Base-by-base conservation (phyloP, 164 flowering plant genomes). In the Pachysandra terminalis region DNA sequence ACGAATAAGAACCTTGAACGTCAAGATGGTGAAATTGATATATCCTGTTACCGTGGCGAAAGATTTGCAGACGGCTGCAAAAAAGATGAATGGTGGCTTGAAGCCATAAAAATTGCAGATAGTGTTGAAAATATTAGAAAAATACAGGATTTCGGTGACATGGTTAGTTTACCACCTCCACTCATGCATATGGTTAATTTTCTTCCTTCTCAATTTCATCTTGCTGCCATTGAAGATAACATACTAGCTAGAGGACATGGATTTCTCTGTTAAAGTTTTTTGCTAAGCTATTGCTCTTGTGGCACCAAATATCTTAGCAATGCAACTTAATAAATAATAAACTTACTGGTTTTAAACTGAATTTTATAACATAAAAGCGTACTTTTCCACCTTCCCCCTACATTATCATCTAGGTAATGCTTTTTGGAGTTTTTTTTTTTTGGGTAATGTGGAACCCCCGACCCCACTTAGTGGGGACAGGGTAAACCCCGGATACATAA, bases 11-110 rank as follows among this genome's bases (percentile, higher is more conserved):
- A 68, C 40, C 41, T 70, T 48, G 72, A 74, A 25, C 55, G 52
- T 56, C 78, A 72, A 24, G 54, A 57, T 56, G 68, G 27, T 64
- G 71, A 73, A 59, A 76, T 68, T 51, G 61, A 65, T 54, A 17
- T 24, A 23, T 59, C 56, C 5, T 40, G 64, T 60, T 66, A 41
- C 49, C 59, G 51, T 45, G 76, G 75, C 67, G 79, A 73, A 40
- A 68, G 59, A 59, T 63, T 68, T 25, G 61, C 66, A 26, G 87
- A 81, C 25, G 78, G 84, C 75, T 74, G 75, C 75, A 69, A 48
- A 70, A 84, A 80, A 75, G 91, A 88, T 75, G 75, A 79, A 10
- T 92, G 97, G 97, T 92, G 97, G 97, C 78, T 72, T 62, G 94
- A 95, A 84, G 99, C 85, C 26, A 69, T 87, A 51, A 79, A 73